A percentile compares a stretch with the other conserved stretches of the same genome.
Conservation (phyloP, 2,329 filamentous ascomycete species). For the Cladobotryum protrusum region DNA sequence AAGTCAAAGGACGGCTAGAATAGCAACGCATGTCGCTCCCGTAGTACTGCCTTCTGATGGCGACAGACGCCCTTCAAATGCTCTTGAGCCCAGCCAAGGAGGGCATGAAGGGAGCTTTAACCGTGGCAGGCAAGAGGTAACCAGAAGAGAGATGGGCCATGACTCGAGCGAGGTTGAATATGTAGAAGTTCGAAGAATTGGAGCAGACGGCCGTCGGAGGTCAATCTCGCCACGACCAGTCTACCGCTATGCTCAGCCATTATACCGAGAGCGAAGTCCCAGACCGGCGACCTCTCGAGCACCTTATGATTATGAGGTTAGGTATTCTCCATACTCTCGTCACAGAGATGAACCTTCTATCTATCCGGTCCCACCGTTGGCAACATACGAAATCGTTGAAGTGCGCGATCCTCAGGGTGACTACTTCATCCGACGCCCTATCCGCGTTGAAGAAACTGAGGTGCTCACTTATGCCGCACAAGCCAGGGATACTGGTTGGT, state of each 20-base stretch:
- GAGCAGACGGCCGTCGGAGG: neutral
- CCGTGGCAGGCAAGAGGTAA: neutral
- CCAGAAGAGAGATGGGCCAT: neutral
- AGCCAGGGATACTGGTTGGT: constrained; percentile 8
- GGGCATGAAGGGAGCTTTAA: no score
- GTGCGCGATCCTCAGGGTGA: constrained; percentile 39
- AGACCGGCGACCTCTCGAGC: constrained; percentile 10
- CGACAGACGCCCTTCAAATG: no score
- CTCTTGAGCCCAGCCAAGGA: no score
- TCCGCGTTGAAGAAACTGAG: constrained; percentile 23
- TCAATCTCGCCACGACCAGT: neutral
- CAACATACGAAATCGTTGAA: constrained; percentile 40
- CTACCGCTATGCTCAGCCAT: constrained; percentile 6
- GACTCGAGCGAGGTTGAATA: neutral
- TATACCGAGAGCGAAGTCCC: constrained; percentile 12
- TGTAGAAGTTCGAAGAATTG: neutral
- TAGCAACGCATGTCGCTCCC: neutral
- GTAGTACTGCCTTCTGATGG: neutral
- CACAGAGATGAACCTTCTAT: neutral
- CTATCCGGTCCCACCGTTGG: constrained; percentile 14
- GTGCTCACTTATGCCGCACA: constrained; percentile 21
- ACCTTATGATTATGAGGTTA: neutral
- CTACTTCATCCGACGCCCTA: constrained; percentile 40
- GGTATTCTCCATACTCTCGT: neutral
- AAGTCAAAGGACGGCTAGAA: neutral